Percentiles rank a stretch among this genome's conserved stretches.
Conservation (phyloP, 2,329 filamentous ascomycete genomes). For the Cladorrhinum sp. region DNA sequence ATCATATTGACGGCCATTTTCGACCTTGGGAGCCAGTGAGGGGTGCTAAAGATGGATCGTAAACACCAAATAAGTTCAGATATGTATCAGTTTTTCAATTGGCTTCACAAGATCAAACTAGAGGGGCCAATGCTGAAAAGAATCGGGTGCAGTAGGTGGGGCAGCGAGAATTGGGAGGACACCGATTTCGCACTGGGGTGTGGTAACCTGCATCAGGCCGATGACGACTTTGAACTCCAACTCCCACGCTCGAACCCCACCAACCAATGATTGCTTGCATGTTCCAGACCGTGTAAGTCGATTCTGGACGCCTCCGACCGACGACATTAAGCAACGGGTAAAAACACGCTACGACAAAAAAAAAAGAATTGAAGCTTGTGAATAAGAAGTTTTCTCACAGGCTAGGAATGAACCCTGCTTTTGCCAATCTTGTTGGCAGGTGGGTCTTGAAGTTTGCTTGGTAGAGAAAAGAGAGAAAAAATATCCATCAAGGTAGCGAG, state of each 20-base stretch:
- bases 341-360: neutral
- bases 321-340: neutral
- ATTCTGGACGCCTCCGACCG: neutral
- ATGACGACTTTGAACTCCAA: conserved; percentile 18
- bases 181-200: conserved; percentile 17
- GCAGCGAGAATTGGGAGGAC: conserved; percentile 2
- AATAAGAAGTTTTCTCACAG: neutral
- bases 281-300: conserved; percentile 14
- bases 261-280: conserved; percentile 10
- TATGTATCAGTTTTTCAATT: neutral
- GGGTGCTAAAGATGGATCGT: too few relatives aligned
- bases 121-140: neutral
- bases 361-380: neutral
- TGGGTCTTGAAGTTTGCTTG: neutral
- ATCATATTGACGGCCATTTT: too few relatives aligned
- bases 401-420: neutral
- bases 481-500: neutral
- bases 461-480: neutral
- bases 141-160: neutral
- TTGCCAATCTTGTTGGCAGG: neutral
- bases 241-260: neutral
- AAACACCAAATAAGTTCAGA: neutral
- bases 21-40: too few relatives aligned
- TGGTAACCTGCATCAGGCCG: conserved; percentile 18
- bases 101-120: neutral